These are phyloP conservation scores for Salinomyces thailandicus DNA, from an alignment of 2,329 filamentous ascomycete genomes.

Conservation along the genomic window DNA sequence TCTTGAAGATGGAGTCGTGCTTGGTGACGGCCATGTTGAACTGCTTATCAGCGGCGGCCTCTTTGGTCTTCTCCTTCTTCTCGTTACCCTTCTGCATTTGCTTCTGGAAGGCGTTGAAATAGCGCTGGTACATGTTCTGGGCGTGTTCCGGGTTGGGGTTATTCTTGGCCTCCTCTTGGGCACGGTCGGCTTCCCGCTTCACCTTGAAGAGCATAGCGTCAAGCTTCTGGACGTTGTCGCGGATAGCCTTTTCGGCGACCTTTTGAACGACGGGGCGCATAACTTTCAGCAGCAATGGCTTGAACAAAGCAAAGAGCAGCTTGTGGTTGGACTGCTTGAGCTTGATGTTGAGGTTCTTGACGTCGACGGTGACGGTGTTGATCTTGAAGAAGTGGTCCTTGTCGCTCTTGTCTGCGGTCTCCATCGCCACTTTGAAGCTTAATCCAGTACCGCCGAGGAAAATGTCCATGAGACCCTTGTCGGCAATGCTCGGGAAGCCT, in stretches of 20 bases:
- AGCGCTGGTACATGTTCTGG: conserved; percentile 78
- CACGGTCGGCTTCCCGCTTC: conserved; percentile 71
- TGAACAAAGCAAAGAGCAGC: conserved; percentile 73
- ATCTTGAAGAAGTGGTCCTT: conserved; percentile 85
- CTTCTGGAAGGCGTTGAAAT: conserved; percentile 64
- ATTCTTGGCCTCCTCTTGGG: conserved; percentile 53
- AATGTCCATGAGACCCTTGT: conserved; percentile 81
- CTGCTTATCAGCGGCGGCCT: conserved; percentile 49
- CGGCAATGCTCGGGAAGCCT: conserved; percentile 79
- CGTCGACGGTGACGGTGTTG: conserved; percentile 50
- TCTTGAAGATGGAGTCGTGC: conserved; percentile 84
- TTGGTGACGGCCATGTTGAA: conserved; percentile 77
- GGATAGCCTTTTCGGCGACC: conserved; percentile 80
- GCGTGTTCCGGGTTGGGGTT: conserved; percentile 57
- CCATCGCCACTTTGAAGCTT: conserved; percentile 82
- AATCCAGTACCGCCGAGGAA: conserved; percentile 79
- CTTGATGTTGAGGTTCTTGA: conserved; percentile 51
- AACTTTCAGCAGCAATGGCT: conserved; percentile 74
- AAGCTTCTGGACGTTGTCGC: conserved; percentile 64
- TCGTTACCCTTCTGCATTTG: conserved; percentile 65
- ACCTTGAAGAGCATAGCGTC: conserved; percentile 66
- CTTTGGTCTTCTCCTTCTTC: conserved; percentile 50
- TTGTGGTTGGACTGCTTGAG: conserved; percentile 94
- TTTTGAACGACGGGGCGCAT: conserved; percentile 78
- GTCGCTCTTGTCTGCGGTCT: conserved; percentile 66